Base-by-base conservation (phyloP, 345 rosid genomes). In the Euphorbia pulcherrima region DNA sequence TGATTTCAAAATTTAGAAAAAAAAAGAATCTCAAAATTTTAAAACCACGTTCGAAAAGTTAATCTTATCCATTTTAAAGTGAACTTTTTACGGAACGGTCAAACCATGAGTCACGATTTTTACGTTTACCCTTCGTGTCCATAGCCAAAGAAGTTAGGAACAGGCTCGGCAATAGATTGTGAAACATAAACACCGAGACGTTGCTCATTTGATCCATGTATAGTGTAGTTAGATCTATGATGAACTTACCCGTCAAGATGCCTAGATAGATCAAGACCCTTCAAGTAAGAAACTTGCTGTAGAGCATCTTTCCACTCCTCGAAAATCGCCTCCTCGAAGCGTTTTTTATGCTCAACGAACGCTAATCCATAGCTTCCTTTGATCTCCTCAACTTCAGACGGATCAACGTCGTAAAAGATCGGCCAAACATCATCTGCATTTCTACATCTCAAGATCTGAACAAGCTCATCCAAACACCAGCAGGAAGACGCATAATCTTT, bases 391-490 rank as follows among this genome's bases (percentile, higher is more conserved):
- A 62, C 68, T 10, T 71, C 29, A 23, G 62, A 63, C 12, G 68
- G 57, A 62, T 64, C 55, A 10, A 55, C 53, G 17, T 64, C 68
- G n/a, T 71, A 71, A 41, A 53, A 71, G n/a, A 71, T 37, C 0
- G 74, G 68, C 63, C 39, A 12, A 1, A 55, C 55, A 41, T 11
- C 24, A 52, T 37, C 24, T 39, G 57, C 14, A 11, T 27, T 27
- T 26, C n/a, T 29, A 24, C 26, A 39, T 12, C 23, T 5, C 9
- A 63, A 52, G 50, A 71, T 63, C 9, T 26, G 39, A 11, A 46
- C 41, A 30, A 58, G 72, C 62, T 68, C 72, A n/a, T 68, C 64
- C 17, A 68, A 41, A 8, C 65, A 68, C 72, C 65, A 46, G 18
- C 50, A 1, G 26, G 72, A 69, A 18, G 33, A 60, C 0, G 54